These are phyloP conservation scores for Silene conica DNA, from an alignment of 148 eudicot genomes.

Conservation along the genomic window DNA sequence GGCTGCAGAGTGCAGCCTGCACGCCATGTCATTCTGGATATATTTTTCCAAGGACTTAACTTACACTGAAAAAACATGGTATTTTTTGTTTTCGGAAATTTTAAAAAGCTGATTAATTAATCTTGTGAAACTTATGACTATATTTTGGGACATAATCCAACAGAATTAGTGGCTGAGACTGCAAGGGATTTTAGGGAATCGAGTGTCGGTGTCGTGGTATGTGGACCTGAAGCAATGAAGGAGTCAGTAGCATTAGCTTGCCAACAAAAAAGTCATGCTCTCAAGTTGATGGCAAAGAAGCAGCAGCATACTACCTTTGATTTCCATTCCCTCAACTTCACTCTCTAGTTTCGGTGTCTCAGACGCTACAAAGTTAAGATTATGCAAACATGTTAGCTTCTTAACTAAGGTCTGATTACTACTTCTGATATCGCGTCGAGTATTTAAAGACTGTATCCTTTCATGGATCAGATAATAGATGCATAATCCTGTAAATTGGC, in stretches of 20 bases:
- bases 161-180: constrained; percentile 48
- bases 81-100: no score
- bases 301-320: constrained; percentile 36
- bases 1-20: no score
- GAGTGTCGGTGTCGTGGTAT: constrained; percentile 64
- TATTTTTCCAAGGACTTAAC: no score
- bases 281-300: constrained; percentile 21
- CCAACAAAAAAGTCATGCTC: constrained; percentile 34
- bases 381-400: not conserved
- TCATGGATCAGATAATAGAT: not conserved
- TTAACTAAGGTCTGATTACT: not conserved
- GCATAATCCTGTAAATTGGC: not conserved
- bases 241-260: constrained; percentile 63
- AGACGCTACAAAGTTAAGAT: not conserved
- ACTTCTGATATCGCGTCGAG: not conserved
- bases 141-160: not conserved
- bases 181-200: constrained; percentile 37
- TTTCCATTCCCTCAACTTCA: constrained; percentile 70
- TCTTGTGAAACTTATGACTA: constrained; percentile 7
- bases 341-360: constrained; percentile 34
- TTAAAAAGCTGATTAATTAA: not conserved
- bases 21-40: no score
- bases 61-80: no score
- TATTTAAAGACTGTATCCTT: no score
- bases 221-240: constrained; percentile 82